Base-by-base conservation (phyloP, 2,329 filamentous ascomycete species). In the Fonsecaea erecta region DNA sequence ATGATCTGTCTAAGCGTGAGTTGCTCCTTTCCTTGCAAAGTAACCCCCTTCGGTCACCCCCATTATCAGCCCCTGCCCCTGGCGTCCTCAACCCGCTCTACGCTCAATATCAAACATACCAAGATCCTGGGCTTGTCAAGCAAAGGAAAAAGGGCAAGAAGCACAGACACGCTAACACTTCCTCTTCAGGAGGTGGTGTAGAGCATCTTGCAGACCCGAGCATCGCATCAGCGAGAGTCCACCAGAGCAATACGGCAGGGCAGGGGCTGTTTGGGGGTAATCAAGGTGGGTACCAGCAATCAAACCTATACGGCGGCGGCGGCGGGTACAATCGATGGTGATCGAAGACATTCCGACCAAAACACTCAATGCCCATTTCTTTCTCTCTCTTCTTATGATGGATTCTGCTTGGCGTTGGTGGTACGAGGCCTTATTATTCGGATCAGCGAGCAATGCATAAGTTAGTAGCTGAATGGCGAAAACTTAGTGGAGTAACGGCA, bases 101-200 rank as follows among this genome's bases (percentile, higher is more conserved):
- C 85, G 91, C 90, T 83, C 70, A 72, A 62, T 85, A 88, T 78
- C 84, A 90, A 84, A 87, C 88, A 82, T 92, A 92, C 84, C 91
- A 93, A 88, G 93, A 96, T 79, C 89, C 90, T 83, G 90, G 90
- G 83, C 80, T 82, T 78, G 90, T 91, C 84, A 96, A 97, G 89
- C 93, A 96, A 88, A 97, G 96, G 90, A 97, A 97, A 88, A 97
- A 97, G 92, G 93, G 93, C 85, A 97, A 97, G 89, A 97, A 97
- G 92, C 94, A 97, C 87, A 96, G 93, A 89, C 93, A 97, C 90
- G 94, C 93, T 95, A 97, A 97, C 92, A 97, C 94, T 94, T 97
- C 93, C 91, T 98, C 94, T 89, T 96, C 93, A 88, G 93, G 93
- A 88, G 92, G 92, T 91, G 93, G 92, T 85, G 88, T 97, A 94